Conservation (phyloP, 129 eudicot genomes). For the Deinandra increscens region DNA sequence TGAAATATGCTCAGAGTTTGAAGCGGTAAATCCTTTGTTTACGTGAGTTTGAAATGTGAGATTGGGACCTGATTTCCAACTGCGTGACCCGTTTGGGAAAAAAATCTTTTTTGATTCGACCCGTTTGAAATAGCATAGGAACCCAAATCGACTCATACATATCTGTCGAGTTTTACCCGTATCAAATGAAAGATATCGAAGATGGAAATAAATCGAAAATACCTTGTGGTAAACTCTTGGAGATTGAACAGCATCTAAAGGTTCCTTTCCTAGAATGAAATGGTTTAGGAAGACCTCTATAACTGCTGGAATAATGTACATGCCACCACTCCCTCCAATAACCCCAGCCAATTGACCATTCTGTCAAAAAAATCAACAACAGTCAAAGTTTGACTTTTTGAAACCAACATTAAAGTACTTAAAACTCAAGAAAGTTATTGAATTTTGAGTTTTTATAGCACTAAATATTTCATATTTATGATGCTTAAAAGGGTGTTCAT, state of each 20-base stretch:
- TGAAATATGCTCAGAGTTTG: too few relatives aligned
- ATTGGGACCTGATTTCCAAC: too few relatives aligned
- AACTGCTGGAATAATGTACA: constrained; percentile 80
- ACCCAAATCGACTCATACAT: neutral
- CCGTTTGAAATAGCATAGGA: neutral
- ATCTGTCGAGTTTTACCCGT: neutral
- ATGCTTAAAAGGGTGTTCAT: neutral
- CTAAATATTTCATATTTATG: neutral
- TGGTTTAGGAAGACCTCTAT: constrained; percentile 87
- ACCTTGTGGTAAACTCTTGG: constrained; percentile 97
- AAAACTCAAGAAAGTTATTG: neutral
- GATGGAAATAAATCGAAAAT: neutral
- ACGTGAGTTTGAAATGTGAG: too few relatives aligned
- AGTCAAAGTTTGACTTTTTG: constrained; percentile 12
- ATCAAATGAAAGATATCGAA: too few relatives aligned
- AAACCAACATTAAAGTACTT: neutral
- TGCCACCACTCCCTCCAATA: constrained; percentile 97
- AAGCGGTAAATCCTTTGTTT: too few relatives aligned
- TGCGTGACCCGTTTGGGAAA: neutral
- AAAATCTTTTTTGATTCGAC: neutral
- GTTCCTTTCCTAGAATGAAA: constrained; percentile 77
- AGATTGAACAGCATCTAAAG: constrained; percentile 71
- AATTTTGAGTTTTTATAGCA: neutral
- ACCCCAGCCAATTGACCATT: constrained; percentile 86
- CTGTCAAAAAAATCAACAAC: constrained; percentile 29